phyloP scores from a whole-genome alignment of 768 basidiomycete genomes.

The Cystofilobasidium macerans region DNA sequence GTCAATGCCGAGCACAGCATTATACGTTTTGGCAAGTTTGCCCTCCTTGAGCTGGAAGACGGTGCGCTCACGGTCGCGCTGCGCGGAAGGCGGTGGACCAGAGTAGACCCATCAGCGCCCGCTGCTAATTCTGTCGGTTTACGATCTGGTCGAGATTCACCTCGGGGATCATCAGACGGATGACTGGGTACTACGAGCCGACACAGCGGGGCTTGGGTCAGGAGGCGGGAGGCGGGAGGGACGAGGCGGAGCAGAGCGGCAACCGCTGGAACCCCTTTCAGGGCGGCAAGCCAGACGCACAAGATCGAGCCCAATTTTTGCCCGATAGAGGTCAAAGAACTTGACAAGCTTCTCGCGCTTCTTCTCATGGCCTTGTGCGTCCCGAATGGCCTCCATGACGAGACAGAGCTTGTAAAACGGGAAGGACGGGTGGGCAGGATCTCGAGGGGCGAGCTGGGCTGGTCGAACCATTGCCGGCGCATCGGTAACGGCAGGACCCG shows the following conservation, averaged over 20 bases:
- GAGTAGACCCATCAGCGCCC: too few species aligned
- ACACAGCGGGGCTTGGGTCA: background rate
- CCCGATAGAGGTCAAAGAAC: slow-evolving; percentile 77
- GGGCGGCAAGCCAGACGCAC: background rate
- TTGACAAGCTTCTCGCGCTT: slow-evolving; percentile 55
- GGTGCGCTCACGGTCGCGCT: slow-evolving; percentile 89
- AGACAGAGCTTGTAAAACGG: slow-evolving; percentile 49
- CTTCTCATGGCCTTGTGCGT: slow-evolving; percentile 62
- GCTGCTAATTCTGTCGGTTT: too few species aligned
- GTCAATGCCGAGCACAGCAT: slow-evolving; percentile 71
- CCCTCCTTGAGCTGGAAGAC: slow-evolving; percentile 93
- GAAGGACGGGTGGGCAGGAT: slow-evolving; percentile 28
- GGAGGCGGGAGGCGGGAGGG: background rate
- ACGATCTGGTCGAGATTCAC: slow-evolving; percentile 36
- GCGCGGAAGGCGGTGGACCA: background rate
- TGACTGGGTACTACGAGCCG: slow-evolving; percentile 54
- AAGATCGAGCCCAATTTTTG: slow-evolving; percentile 71
- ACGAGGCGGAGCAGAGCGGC: background rate
- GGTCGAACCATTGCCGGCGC: slow-evolving; percentile 25
- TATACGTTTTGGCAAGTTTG: slow-evolving; percentile 82
- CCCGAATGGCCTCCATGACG: slow-evolving; percentile 50
- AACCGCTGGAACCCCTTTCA: background rate
- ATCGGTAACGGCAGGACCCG: background rate
- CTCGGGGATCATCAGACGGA: slow-evolving; percentile 83
- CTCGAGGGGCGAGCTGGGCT: slow-evolving; percentile 28